Base-by-base conservation (phyloP, 805 yeast genomes). In the Candida taoyuanica region DNA sequence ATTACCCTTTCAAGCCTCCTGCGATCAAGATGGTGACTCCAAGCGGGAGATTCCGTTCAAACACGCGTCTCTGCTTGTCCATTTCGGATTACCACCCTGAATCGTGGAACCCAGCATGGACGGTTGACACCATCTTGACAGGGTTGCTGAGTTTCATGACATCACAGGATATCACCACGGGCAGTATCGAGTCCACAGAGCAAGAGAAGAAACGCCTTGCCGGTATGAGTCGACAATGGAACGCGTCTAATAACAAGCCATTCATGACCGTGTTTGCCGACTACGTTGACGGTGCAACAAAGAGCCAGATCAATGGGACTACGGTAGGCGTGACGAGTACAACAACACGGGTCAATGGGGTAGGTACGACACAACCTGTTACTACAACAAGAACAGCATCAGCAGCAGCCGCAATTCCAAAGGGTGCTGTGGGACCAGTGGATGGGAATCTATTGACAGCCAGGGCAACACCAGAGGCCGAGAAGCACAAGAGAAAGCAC, bases 101-200 rank as follows among this genome's bases (percentile, higher is more conserved):
- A 56, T 67, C 82, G 2, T 89, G 97, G 97, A 88, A 89, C 59
- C 96, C 97, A 1, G 85, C 94, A 4, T 89, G 96, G 96, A 77
- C 86, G 24, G 96, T 89, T 26, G 70, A 85, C 23, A 86, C 96
- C 0, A 89, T 89, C 17, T 68, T 89, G 48, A 83, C 81, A 4
- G 97, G 96, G 1, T 65, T 89, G 25, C 62, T 88, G 46, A 85
- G 95, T 56, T 89, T 89, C 54, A 89, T 89, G 96, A 85, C 91
- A 1, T 78, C 89, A 7, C 73, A 76, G 38, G 96, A 89, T 44
- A 58, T 67, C n/a, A 83, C 96, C 2, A 77, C 95, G 0, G 97
- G 97, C 0, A 76, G 89, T 5, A 75, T 87, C 13, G 65, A 59
- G 3, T 73, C 94, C 2, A 69, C 81, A 5, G 81, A 71, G 17